Evolutionary conservation across 2,329 filamentous ascomycete genomes (phyloP), one percentile per base, ranked within the genome.

Genomic region (Aspergillus chevalieri): DNA sequence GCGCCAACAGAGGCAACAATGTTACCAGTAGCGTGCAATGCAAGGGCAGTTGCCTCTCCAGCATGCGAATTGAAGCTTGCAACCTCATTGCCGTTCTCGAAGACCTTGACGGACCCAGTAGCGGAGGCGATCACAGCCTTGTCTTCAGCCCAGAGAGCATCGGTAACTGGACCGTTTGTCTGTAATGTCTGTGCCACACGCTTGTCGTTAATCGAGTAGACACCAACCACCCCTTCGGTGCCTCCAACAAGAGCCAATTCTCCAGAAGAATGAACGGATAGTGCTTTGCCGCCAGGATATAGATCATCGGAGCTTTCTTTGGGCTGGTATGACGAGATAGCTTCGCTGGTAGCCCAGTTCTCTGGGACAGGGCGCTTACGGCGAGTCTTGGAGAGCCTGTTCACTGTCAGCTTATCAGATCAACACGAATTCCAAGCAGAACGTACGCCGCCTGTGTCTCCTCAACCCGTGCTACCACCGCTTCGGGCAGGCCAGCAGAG

Each of bases 281-380:
- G 67, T 12, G 75, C 73, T 49, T 73, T 76, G 52, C 78, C 76
- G 47, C 81, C 83, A 22, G 82, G 77, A 61, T 81, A 85, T 12
- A 85, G 65, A 39, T 81, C 64, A 49, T 85, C 78, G 43, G 78
- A 81, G 22, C 73, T 74, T 46, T 73, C 68, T 17, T 73, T 68
- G 9, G 81, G 69, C 33, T 79, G 76, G 64, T 83, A 86, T 34
- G 75, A 68, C 47, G 79, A 76, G 42, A 98, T 77, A 5, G 82
- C 79, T 47, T 95, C 88, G 42, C 80, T 70, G 5, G 86, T 89
- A 3, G 84, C 87, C 92, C 93, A 97, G 48, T 81, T 88, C 52
- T 87, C 82, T 26, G 93, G 92, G 33, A 94, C 76, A 6, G 89
- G 81, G 52, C 93, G 86, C 79, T 94, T 96, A 74, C 92, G 88